These are phyloP conservation scores for Oryza coarctata DNA, from an alignment of 176 grass and related monocot genomes.

Conservation along the genomic window DNA sequence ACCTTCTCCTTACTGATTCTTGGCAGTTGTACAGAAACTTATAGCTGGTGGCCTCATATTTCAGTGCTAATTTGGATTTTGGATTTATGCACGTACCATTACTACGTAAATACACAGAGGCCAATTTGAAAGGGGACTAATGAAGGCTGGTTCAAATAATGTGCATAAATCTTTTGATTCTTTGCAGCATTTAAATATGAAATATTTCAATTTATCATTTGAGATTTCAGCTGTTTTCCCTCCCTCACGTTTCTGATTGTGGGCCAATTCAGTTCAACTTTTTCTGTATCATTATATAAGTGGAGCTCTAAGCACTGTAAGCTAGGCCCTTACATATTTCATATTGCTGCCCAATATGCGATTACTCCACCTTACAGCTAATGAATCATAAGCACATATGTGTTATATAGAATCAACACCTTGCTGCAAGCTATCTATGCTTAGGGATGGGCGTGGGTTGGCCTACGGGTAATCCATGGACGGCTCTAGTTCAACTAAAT, in stretches of 20 bases:
- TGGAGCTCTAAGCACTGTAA: not conserved
- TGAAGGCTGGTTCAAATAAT: not conserved
- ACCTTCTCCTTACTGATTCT: not conserved
- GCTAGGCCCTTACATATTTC: not conserved
- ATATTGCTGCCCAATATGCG: not conserved
- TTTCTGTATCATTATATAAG: not conserved
- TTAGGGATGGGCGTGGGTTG: too few relatives aligned
- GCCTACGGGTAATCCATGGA: too few relatives aligned
- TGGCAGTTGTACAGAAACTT: not conserved
- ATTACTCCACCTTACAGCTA: not conserved
- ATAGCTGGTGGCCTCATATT: too few relatives aligned
- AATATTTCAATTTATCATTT: conserved; percentile 4
- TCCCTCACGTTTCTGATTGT: not conserved
- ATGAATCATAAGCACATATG: not conserved
- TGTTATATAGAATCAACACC: not conserved
- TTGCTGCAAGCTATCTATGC: not conserved
- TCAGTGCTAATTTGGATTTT: too few relatives aligned
- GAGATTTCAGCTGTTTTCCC: not conserved
- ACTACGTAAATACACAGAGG: not conserved
- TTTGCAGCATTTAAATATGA: not conserved
- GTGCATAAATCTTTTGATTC: not conserved
- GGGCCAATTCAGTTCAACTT: not conserved
- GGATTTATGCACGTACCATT: not conserved
- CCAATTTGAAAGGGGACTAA: not conserved
- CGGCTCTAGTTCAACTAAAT: too few relatives aligned